phyloP scores from a whole-genome alignment of 129 eudicot species.

The Artemisia tridentata region DNA sequence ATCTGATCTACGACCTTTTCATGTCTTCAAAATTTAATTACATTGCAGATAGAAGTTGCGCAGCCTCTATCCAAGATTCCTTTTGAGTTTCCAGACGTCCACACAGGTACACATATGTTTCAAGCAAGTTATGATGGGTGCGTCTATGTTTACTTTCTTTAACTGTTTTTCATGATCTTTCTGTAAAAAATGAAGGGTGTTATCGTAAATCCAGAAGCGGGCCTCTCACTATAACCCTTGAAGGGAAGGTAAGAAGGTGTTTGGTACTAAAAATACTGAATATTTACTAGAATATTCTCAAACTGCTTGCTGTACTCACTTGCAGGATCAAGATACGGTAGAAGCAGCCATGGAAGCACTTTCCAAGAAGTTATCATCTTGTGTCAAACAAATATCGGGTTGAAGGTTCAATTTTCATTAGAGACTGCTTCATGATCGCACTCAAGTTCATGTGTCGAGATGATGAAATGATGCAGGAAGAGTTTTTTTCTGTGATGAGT shows the following conservation, averaged over 20 bases:
- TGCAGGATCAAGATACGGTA: conserved; percentile 70
- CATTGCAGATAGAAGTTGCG: conserved; percentile 71
- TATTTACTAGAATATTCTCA: not conserved
- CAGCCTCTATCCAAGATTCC: conserved; percentile 72
- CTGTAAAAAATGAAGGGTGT: conserved; percentile 45
- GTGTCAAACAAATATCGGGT: conserved; percentile 16
- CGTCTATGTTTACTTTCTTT: not conserved
- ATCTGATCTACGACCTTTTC: not conserved
- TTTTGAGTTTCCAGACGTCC: conserved; percentile 69
- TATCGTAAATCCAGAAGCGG: conserved; percentile 76
- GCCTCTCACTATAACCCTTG: conserved; percentile 55
- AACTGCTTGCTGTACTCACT: not conserved
- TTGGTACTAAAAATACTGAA: not conserved
- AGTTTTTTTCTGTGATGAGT: not conserved
- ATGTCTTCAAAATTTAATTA: not conserved
- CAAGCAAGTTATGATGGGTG: too few species aligned
- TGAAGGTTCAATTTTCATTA: conserved; percentile 24
- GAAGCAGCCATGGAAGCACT: conserved; percentile 68
- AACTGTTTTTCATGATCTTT: conserved; percentile 7
- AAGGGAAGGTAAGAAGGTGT: conserved; percentile 65
- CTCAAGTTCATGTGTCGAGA: conserved; percentile 5
- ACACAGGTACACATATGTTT: conserved; percentile 48
- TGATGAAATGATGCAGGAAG: conserved; percentile 24
- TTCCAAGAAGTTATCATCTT: conserved; percentile 43
- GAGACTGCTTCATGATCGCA: conserved; percentile 9